Evolutionary conservation across 805 yeast species (phyloP).

Genomic region (Yamadazyma sp.): DNA sequence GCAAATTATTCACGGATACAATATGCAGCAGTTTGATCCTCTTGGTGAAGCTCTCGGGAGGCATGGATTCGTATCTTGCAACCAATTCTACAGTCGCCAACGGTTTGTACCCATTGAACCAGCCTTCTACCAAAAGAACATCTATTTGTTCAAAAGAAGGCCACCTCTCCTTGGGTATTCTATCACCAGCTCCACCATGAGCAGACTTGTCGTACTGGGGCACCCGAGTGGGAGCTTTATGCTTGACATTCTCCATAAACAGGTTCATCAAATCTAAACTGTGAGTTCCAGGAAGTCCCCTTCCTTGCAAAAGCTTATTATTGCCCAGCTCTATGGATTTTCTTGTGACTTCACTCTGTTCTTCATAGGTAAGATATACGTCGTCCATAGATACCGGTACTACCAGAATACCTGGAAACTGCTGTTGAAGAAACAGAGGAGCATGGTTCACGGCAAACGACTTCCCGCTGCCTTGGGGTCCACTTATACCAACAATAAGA

Average conservation of each 20-base stretch:
- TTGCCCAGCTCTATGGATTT: slow-evolving; percentile 24
- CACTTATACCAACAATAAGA: slow-evolving; percentile 56
- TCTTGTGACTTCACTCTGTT: slow-evolving; percentile 51
- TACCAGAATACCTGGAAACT: slow-evolving; percentile 34
- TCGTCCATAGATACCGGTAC: slow-evolving; percentile 79
- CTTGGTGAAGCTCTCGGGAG: slow-evolving; percentile 9
- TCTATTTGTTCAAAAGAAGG: slow-evolving; percentile 44
- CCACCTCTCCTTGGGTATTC: slow-evolving; percentile 48
- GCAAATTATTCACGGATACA: slow-evolving; percentile 48
- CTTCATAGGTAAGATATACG: slow-evolving; percentile 66
- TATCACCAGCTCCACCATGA: slow-evolving; percentile 75
- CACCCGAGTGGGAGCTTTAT: slow-evolving; percentile 21
- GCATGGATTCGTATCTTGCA: slow-evolving; percentile 2
- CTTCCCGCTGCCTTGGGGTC: slow-evolving; percentile 84
- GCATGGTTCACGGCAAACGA: slow-evolving; percentile 47
- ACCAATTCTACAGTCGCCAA: slow-evolving; percentile 22
- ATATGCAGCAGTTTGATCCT: slow-evolving; percentile 28
- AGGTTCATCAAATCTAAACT: slow-evolving; percentile 52
- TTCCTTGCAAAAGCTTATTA: slow-evolving; percentile 63
- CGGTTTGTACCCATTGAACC: slow-evolving; percentile 79
- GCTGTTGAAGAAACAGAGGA: slow-evolving; percentile 8
- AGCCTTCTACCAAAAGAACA: slow-evolving; percentile 83
- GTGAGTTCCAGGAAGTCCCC: slow-evolving; percentile 96
- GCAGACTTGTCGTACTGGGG: slow-evolving; percentile 82
- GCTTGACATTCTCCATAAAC: slow-evolving; percentile 34